Evolutionary conservation across 2,329 filamentous ascomycete species (phyloP).

Genomic region (Alternaria tenuissima): DNA sequence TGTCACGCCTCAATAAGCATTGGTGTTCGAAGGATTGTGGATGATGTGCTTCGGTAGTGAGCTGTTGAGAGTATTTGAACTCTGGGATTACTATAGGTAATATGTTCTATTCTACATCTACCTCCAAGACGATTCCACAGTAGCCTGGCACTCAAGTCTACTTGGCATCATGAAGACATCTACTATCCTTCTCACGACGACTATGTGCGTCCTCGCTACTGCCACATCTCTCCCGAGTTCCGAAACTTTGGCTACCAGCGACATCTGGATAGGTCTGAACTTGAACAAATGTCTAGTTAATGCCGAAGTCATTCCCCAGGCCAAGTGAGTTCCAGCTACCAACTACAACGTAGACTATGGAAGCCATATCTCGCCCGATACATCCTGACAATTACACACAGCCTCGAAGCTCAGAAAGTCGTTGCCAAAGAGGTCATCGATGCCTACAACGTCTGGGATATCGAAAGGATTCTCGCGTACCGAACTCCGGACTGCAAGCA

Average conservation of each 20-base stretch:
- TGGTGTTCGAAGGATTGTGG: not conserved
- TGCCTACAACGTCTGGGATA: not conserved
- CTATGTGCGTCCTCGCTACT: not conserved
- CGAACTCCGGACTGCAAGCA: conserved; percentile 2
- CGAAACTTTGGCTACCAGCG: not conserved
- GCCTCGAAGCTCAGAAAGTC: not conserved
- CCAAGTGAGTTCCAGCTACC: not conserved
- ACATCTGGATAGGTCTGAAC: not conserved
- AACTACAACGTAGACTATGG: not conserved
- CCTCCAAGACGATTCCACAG: not conserved
- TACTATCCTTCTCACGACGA: not conserved
- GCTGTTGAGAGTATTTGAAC: not conserved
- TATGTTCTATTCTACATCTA: not conserved
- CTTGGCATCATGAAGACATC: not conserved
- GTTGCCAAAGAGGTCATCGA: not conserved
- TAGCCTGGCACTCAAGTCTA: not conserved
- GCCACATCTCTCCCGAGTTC: not conserved
- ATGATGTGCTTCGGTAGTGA: not conserved
- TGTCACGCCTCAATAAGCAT: not conserved
- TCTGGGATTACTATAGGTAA: not conserved
- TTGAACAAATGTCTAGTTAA: conserved; percentile 2
- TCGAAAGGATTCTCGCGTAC: not conserved
- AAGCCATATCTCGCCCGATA: not conserved
- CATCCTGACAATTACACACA: not conserved
- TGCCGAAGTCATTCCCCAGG: not conserved